Base-by-base conservation (phyloP, 805 yeast genomes). In the Saturnispora hagleri region DNA sequence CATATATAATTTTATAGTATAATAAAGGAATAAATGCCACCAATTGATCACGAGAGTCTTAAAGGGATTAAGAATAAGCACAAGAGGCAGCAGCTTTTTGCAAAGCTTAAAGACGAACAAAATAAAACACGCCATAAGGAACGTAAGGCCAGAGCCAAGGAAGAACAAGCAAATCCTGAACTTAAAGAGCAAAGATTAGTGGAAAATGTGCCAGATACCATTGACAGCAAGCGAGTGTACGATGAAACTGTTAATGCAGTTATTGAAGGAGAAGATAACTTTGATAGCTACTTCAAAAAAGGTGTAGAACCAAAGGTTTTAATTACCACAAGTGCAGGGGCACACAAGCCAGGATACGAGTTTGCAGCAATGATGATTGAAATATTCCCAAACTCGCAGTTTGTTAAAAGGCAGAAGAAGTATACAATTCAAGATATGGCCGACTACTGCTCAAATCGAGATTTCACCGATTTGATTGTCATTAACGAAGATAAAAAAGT, bases 401-500 rank as follows among this genome's bases (percentile, higher is more conserved):
- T 91, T 65, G 82, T 90, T 54, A 89, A 90, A 68, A 78, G 99
- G 53, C 89, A 89, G 62, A 76, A 81, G 59, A 91, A 91, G 60
- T 90, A 82, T 65, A 76, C 78, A 35, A 84, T 93, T 77, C 81
- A 84, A 57, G 96, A 89, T 48, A 93, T 93, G 78, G 89, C 95
- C 12, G 80, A 81, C 53, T 81, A 81, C 60, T 87, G 97, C 67
- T 66, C 81, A 41, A 87, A 86, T 63, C 73, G 98, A 63, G 91
- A 83, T 20, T 93, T 77, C 69, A 90, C 97, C 0, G 96, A 90
- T 63, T 71, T 93, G 61, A 72, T 93, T 31, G 89, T 93, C 47
- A 80, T 93, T 54, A 93, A 93, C 66, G 99, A 93, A 69, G 97
- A 89, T 69, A 90, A 90, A 69, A 93, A 91, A 68, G 77, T 76